Conservation (phyloP, 345 rosid genomes). For the Murraya koenigii region DNA sequence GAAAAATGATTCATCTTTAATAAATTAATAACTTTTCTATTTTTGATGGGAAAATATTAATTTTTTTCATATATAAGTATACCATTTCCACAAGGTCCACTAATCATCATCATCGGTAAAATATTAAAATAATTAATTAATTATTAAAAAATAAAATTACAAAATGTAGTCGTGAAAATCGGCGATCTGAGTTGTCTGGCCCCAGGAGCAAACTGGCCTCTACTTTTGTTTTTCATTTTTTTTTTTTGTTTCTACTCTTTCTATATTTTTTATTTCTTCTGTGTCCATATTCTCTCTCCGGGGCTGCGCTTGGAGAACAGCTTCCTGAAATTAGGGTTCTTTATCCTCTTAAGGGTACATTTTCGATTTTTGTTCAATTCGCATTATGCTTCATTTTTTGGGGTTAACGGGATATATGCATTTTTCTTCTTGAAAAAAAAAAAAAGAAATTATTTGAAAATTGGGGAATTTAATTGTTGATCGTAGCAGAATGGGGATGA, state of each 20-base stretch:
- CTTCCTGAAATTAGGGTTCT: constrained; percentile 1
- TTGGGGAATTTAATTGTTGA: neutral
- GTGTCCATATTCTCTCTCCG: neutral
- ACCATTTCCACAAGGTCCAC: no score
- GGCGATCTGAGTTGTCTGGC: constrained; percentile 26
- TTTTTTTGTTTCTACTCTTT: neutral
- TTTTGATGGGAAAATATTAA: no score
- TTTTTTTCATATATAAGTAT: no score
- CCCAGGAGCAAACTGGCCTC: neutral
- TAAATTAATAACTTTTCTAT: no score
- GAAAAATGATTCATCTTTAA: no score
- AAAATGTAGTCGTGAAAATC: constrained; percentile 11
- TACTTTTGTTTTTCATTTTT: neutral
- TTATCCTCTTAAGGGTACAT: neutral
- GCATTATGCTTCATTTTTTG: neutral
- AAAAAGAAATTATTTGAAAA: neutral
- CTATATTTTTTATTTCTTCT: neutral
- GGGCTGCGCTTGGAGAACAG: neutral
- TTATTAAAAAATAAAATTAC: neutral
- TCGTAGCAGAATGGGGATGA: neutral
- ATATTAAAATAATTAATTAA: neutral
- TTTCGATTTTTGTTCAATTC: neutral
- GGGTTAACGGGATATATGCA: neutral
- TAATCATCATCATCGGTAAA: neutral
- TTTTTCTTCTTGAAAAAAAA: neutral